Evolutionary conservation across 2,329 filamentous ascomycete genomes (phyloP).

Genomic region (Beauveria sp.): DNA sequence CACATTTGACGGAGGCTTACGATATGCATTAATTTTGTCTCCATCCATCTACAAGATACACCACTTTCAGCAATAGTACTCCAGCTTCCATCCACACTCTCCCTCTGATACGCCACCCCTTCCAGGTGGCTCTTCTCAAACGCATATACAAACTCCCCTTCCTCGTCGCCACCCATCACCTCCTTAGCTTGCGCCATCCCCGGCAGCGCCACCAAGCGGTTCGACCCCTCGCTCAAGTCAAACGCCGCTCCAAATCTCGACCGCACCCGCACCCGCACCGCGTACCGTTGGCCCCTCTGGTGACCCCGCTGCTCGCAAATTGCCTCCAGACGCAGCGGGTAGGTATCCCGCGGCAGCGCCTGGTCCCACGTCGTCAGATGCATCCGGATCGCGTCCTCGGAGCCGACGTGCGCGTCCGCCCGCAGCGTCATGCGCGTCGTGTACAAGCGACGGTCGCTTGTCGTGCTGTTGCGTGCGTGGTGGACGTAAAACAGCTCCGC

Average conservation of each 20-base stretch:
- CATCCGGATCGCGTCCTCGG: constrained; percentile 23
- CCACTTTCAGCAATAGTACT: neutral
- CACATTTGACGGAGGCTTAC: too few species aligned
- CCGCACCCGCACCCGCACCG: constrained; percentile 13
- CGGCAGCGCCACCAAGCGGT: constrained; percentile 20
- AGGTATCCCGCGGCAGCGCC: constrained; percentile 22
- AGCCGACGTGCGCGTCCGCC: constrained; percentile 18
- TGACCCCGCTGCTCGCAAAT: constrained; percentile 9
- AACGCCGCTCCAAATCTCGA: constrained; percentile 18
- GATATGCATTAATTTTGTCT: neutral
- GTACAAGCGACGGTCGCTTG: constrained; percentile 21
- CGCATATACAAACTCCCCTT: neutral
- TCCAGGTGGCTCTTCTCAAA: neutral
- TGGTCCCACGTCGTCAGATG: constrained; percentile 24
- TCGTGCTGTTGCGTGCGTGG: constrained; percentile 25
- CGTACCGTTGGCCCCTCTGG: constrained; percentile 3
- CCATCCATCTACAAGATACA: neutral
- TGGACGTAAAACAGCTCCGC: constrained; percentile 29
- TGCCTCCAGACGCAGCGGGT: constrained; percentile 20
- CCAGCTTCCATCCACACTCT: neutral
- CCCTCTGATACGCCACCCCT: neutral
- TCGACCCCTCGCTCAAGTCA: constrained; percentile 19
- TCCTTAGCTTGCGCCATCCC: neutral
- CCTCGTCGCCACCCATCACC: neutral
- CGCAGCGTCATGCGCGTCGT: constrained; percentile 25